Percentiles rank a stretch among this genome's conserved stretches.
These are phyloP conservation scores for Vitis labrusca DNA, from an alignment of 164 flowering plant genomes.

Conservation along the genomic window DNA sequence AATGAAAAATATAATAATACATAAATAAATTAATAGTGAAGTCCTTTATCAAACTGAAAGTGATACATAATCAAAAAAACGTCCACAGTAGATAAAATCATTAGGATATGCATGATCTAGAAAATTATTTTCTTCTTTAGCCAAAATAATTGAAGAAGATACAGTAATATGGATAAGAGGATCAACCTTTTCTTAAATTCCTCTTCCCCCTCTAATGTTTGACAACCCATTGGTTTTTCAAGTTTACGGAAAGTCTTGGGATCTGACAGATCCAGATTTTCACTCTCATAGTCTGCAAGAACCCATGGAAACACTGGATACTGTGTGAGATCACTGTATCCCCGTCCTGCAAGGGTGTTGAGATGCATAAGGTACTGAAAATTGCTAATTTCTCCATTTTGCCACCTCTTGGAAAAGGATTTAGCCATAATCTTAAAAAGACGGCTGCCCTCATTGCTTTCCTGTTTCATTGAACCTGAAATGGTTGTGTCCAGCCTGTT, in stretches of 20 bases:
- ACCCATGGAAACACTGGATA: constrained; percentile 99
- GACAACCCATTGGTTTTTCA: constrained; percentile 99
- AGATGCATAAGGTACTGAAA: constrained; percentile 99
- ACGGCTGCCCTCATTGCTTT: constrained; percentile 89
- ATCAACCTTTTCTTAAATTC: constrained; percentile 90
- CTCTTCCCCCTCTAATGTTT: constrained; percentile 92
- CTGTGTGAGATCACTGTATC: constrained; percentile 98
- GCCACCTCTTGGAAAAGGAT: constrained; percentile 99
- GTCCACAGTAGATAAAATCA: too few relatives aligned
- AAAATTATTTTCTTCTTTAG: neutral
- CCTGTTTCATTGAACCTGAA: constrained; percentile 92
- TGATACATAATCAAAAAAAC: too few relatives aligned
- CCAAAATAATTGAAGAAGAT: neutral
- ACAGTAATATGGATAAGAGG: neutral
- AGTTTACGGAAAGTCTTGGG: constrained; percentile 83
- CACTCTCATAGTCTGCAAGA: constrained; percentile 95
- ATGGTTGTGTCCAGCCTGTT: constrained; percentile 93
- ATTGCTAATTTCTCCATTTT: constrained; percentile 98
- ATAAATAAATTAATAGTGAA: neutral
- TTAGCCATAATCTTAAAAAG: constrained; percentile 90
- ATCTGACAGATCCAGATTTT: constrained; percentile 66
- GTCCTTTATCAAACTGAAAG: too few relatives aligned
- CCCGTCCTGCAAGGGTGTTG: constrained; percentile 98
- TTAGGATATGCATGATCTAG: neutral
- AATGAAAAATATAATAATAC: constrained; percentile 1